phyloP scores from a whole-genome alignment of 140 eudicot species.

The Bidens hawaiensis region DNA sequence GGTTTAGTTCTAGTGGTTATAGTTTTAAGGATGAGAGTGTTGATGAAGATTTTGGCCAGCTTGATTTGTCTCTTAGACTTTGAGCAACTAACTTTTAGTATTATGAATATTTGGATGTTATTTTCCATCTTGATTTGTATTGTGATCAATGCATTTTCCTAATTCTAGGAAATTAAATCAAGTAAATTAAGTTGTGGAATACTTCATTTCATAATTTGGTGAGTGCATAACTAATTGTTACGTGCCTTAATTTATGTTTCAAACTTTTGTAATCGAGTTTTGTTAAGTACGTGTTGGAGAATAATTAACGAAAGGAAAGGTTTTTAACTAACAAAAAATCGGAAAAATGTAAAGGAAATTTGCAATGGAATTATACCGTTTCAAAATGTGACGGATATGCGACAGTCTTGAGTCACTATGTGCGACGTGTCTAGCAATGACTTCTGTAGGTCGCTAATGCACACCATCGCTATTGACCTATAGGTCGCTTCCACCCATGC shows the following conservation, averaged over 20 bases:
- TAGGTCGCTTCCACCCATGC: too few species aligned
- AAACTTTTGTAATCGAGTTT: not conserved
- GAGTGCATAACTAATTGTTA: not conserved
- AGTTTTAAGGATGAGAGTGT: conserved; percentile 17
- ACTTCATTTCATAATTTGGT: not conserved
- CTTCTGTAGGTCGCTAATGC: too few species aligned
- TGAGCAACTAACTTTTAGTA: conserved; percentile 19
- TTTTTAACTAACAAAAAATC: too few species aligned
- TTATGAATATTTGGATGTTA: not conserved
- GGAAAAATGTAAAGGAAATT: too few species aligned
- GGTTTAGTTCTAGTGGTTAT: conserved; percentile 17
- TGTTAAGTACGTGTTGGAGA: not conserved
- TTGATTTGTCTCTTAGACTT: conserved; percentile 66
- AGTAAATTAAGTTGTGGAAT: not conserved
- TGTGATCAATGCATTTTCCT: not conserved
- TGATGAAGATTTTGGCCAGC: conserved; percentile 41
- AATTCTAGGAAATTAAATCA: too few species aligned
- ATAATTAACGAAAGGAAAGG: too few species aligned
- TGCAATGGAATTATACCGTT: too few species aligned
- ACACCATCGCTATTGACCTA: too few species aligned
- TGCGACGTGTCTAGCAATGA: too few species aligned
- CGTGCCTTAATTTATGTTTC: too few species aligned
- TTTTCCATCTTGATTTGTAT: not conserved
- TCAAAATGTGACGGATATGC: too few species aligned
- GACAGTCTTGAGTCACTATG: too few species aligned